Percentiles rank a stretch among this genome's conserved stretches.
Evolutionary conservation across 2,329 filamentous ascomycete species (phyloP).

Genomic region (Calcarisporium arbuscula): DNA sequence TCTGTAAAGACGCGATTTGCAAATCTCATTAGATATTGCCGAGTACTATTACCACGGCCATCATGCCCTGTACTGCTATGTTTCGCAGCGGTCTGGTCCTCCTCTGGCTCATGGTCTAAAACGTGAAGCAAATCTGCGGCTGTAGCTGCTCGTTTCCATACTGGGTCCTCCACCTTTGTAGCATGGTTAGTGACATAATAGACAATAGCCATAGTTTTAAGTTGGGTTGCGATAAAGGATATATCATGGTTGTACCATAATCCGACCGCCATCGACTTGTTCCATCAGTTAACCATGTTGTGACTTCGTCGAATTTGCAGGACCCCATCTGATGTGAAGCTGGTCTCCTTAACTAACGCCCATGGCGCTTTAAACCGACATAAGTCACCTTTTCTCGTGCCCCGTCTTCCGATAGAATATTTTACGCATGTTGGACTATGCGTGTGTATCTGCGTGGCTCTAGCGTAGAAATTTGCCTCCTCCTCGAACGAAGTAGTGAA

Average conservation of each 20-base stretch:
- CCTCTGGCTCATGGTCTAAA: too few relatives aligned
- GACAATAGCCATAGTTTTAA: slow-evolving; percentile 5
- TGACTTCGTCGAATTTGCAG: not conserved
- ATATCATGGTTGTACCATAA: slow-evolving; percentile 4
- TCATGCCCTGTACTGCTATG: too few relatives aligned
- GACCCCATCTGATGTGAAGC: not conserved
- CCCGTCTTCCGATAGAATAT: not conserved
- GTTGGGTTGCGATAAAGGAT: slow-evolving; percentile 2
- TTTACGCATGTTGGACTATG: slow-evolving; percentile 3
- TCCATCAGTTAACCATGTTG: not conserved
- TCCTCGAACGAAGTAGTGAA: not conserved
- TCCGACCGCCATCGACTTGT: not conserved
- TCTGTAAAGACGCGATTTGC: slow-evolving; percentile 10
- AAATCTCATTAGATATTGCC: slow-evolving; percentile 7
- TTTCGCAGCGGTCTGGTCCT: too few relatives aligned
- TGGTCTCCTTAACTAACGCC: not conserved
- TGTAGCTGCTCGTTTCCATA: slow-evolving; percentile 7
- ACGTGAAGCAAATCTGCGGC: too few relatives aligned
- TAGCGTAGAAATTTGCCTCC: slow-evolving; percentile 2
- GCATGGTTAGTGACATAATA: slow-evolving; percentile 6
- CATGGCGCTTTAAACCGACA: slow-evolving; percentile 1
- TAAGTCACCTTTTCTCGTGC: not conserved
- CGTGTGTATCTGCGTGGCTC: slow-evolving; percentile 4
- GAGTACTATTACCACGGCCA: slow-evolving; percentile 5
- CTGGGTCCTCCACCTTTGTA: slow-evolving; percentile 7